Conservation (phyloP, 192 early-diverging fungal genomes). For the Entophlyctis luteolus region DNA sequence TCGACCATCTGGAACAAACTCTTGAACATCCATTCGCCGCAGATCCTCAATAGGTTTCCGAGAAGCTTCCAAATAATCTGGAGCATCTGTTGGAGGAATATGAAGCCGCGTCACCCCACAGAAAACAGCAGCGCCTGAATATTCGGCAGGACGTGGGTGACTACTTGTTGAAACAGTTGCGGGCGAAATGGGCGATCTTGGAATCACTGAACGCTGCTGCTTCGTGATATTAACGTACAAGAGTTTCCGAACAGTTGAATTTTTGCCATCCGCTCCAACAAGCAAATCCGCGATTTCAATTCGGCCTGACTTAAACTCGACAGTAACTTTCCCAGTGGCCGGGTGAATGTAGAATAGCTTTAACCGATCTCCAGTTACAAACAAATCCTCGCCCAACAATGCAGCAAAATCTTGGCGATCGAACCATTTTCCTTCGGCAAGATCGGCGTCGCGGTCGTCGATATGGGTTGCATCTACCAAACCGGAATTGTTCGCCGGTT, state of each 20-base stretch:
- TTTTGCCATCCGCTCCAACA: constrained; percentile 46
- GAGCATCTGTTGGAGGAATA: constrained; percentile 34
- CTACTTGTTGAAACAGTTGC: neutral
- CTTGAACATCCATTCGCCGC: constrained; percentile 26
- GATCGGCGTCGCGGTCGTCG: constrained; percentile 33
- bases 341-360: constrained; percentile 41
- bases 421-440: constrained; percentile 43
- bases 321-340: constrained; percentile 36
- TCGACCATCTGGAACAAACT: constrained; percentile 41
- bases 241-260: constrained; percentile 46
- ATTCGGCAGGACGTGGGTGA: constrained; percentile 31
- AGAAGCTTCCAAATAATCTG: constrained; percentile 20
- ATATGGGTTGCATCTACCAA: constrained; percentile 1
- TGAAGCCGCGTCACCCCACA: constrained; percentile 40
- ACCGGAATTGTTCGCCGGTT: constrained; percentile 35
- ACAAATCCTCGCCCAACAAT: constrained; percentile 20
- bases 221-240: constrained; percentile 24
- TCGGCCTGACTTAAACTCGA: constrained; percentile 40
- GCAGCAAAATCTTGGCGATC: constrained; percentile 35
- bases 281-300: constrained; percentile 38
- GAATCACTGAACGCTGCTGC: neutral
- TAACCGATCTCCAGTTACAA: constrained; percentile 39
- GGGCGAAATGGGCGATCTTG: neutral
- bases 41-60: constrained; percentile 33
- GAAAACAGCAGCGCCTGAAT: constrained; percentile 36